Conservation (phyloP, 257 asterid genomes). For the Ajuga chamaepitys region DNA sequence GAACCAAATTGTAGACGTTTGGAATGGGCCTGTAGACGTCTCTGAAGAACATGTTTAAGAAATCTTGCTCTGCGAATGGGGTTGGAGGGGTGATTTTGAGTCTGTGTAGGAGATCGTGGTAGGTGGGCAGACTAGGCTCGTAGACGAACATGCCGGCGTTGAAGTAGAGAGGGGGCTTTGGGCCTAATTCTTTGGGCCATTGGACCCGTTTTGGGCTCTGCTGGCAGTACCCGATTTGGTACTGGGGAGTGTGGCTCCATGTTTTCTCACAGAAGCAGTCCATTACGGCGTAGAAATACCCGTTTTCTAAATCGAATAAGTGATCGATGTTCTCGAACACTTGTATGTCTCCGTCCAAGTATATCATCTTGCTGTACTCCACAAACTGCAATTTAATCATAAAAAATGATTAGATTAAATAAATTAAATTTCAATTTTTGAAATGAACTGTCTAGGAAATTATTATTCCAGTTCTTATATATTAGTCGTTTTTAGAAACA, state of each 20-base stretch:
- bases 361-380: slow-evolving; percentile 54
- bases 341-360: slow-evolving; percentile 49
- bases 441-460: no score
- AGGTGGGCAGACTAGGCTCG: slow-evolving; percentile 44
- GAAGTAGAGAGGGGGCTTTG: slow-evolving; percentile 42
- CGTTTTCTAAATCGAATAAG: slow-evolving; percentile 29
- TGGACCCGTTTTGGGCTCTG: slow-evolving; percentile 31
- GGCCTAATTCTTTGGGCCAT: slow-evolving; percentile 38
- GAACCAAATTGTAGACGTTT: slow-evolving; percentile 34
- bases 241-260: slow-evolving; percentile 39
- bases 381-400: slow-evolving; percentile 30
- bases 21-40: slow-evolving; percentile 42
- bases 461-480: no score
- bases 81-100: slow-evolving; percentile 34
- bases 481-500: no score
- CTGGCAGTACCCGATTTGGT: slow-evolving; percentile 44
- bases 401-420: no score
- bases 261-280: slow-evolving; percentile 53
- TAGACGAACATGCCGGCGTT: slow-evolving; percentile 52
- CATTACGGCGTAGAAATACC: slow-evolving; percentile 42
- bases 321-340: slow-evolving; percentile 44
- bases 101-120: slow-evolving; percentile 31
- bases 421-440: no score
- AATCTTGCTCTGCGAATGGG: slow-evolving; percentile 52
- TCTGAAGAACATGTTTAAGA: slow-evolving; percentile 38